phyloP scores from a whole-genome alignment of 2,329 filamentous ascomycete species.

The Aspergillus transmontanensis region DNA sequence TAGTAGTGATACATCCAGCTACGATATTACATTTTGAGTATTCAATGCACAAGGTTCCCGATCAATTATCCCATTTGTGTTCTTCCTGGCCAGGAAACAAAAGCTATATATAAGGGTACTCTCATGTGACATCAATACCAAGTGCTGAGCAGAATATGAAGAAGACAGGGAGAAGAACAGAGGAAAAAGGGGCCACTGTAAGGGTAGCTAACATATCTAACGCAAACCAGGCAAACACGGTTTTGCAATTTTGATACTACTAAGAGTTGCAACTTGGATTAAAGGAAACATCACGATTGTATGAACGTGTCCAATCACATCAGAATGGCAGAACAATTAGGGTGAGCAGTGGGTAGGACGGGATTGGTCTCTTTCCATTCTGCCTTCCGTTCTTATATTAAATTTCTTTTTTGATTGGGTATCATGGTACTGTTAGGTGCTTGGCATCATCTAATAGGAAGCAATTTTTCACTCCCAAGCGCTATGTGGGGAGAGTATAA shows the following conservation, averaged over 20 bases:
- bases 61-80: not conserved
- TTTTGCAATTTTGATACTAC: not conserved
- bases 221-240: not conserved
- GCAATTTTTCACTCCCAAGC: not conserved
- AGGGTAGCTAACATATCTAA: not conserved
- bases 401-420: conserved; percentile 15
- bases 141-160: not conserved
- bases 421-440: conserved; percentile 13
- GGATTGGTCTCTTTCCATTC: conserved; percentile 1
- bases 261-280: not conserved
- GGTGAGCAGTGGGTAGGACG: not conserved
- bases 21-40: not conserved
- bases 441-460: conserved; percentile 11
- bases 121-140: not conserved
- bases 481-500: not conserved
- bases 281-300: not conserved
- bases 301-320: not conserved
- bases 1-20: not conserved
- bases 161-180: not conserved
- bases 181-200: not conserved
- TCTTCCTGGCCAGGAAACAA: not conserved
- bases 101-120: not conserved
- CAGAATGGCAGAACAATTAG: not conserved
- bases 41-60: not conserved
- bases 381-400: conserved; percentile 5